Evolutionary conservation across 1,284 basidiomycete genomes (phyloP), one percentile per base, ranked within the genome.

Genomic region (Trametes sp.): DNA sequence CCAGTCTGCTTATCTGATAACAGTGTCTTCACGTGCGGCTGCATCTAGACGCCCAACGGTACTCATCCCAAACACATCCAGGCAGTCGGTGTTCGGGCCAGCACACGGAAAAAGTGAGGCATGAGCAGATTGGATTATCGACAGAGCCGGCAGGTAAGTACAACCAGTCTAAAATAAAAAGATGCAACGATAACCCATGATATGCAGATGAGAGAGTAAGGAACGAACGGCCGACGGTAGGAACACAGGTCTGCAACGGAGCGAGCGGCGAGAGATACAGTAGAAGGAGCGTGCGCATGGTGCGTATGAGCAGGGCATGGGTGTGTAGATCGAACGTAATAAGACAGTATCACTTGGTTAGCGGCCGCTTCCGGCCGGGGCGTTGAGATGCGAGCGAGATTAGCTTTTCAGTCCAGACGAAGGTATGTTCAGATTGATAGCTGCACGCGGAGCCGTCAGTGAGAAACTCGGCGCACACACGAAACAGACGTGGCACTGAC

Each of bases 391-490:
- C 41, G 50, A 42, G 50, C 44, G 53, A 41, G 38, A 63, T 71
- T 69, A 76, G 35, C 70, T 68, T 75, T 85, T 84, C 19, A n/a
- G 26, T 4, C 16, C 19, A 61, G 84, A 82, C 57, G 81, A 76
- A 58, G 87, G 86, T 59, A 88, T 87, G 67, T 88, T 83, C 66
- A 87, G 79, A 70, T 88, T 88, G 70, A 88, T 88, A 50, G 87
- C 86, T 87, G 66, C 19, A 38, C 9, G 35, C 2, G 42, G 10
- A 31, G 11, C 16, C 13, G 58, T 65, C 48, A 65, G 61, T 5
- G 3, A 49, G 19, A 4, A 36, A n/a, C 19, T 21, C 14, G 26
- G n/a, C 35, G 21, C 35, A 41, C 36, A 58, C 31, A 19, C 48
- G 26, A 14, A 14, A 14, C 26, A 28, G 35, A 23, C 36, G 41